Evolutionary conservation across 2,329 filamentous ascomycete genomes (phyloP).

Genomic region (Diplodia mutila): DNA sequence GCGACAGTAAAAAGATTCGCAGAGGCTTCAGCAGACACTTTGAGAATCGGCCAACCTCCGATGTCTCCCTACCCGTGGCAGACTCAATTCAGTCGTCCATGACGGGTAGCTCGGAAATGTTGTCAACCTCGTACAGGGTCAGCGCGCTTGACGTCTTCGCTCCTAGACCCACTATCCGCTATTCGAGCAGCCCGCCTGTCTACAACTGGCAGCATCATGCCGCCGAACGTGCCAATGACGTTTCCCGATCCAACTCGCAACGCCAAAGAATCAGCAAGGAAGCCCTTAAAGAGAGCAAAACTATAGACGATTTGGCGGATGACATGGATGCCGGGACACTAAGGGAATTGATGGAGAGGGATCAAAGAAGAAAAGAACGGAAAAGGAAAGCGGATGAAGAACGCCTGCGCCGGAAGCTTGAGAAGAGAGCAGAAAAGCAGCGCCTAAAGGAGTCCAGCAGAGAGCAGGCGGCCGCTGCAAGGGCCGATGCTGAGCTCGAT

Average conservation of each 20-base stretch:
- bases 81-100: constrained; percentile 77
- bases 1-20: constrained; percentile 68
- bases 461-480: constrained; percentile 62
- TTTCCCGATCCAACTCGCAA: constrained; percentile 52
- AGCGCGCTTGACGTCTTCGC: constrained; percentile 80
- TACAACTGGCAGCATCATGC: constrained; percentile 32
- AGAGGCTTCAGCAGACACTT: constrained; percentile 60
- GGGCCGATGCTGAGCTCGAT: constrained; percentile 28
- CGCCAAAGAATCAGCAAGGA: constrained; percentile 58
- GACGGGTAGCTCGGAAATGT: constrained; percentile 69
- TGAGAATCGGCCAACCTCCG: constrained; percentile 64
- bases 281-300: constrained; percentile 60
- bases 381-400: constrained; percentile 71
- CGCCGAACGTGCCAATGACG: constrained; percentile 46
- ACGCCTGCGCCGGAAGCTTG: constrained; percentile 66
- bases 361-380: constrained; percentile 76
- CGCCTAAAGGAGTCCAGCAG: constrained; percentile 57
- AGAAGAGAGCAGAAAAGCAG: constrained; percentile 66
- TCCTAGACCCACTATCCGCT: constrained; percentile 80
- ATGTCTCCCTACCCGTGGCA: constrained; percentile 73
- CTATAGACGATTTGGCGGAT: constrained; percentile 73
- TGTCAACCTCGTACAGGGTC: constrained; percentile 74
- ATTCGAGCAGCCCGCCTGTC: constrained; percentile 48
- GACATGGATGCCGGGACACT: constrained; percentile 82
- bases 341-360: constrained; percentile 86